Conservation (phyloP, 345 rosid species). For the Xanthoceras sorbifolium region DNA sequence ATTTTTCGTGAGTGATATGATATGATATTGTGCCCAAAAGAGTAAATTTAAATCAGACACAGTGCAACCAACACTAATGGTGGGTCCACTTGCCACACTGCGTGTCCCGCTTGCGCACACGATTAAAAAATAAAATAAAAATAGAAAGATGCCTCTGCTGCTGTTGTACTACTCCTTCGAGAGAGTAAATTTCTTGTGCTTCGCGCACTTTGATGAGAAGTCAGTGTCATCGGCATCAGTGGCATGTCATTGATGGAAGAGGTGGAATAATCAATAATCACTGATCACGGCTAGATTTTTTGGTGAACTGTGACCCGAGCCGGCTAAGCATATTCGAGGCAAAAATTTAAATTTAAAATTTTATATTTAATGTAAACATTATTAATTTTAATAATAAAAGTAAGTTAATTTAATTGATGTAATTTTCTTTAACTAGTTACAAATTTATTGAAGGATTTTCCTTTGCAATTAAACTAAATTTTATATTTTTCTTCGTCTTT, state of each 20-base stretch:
- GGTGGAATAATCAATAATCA: neutral
- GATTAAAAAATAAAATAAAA: neutral
- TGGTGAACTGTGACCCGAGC: neutral
- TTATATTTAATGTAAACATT: no score
- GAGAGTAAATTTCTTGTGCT: conserved; percentile 10
- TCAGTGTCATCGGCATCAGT: neutral
- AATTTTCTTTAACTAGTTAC: no score
- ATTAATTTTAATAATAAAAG: no score
- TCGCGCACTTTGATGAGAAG: conserved; percentile 4
- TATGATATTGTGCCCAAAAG: conserved; percentile 12
- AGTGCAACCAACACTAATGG: conserved; percentile 22
- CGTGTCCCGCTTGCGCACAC: conserved; percentile 32
- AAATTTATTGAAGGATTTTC: no score
- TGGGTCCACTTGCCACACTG: conserved; percentile 34
- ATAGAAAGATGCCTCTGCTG: conserved; percentile 15
- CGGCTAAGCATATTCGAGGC: no score
- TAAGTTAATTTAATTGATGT: no score
- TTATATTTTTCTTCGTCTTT: no score
- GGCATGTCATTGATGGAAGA: neutral
- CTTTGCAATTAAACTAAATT: no score
- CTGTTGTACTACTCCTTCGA: neutral
- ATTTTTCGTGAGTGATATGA: conserved; percentile 17
- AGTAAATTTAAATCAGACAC: conserved; percentile 8
- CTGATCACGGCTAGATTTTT: neutral
- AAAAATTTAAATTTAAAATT: no score